Evolutionary conservation across 192 early-diverging fungal genomes (phyloP).

Genomic region (Kickxella alabastrina): DNA sequence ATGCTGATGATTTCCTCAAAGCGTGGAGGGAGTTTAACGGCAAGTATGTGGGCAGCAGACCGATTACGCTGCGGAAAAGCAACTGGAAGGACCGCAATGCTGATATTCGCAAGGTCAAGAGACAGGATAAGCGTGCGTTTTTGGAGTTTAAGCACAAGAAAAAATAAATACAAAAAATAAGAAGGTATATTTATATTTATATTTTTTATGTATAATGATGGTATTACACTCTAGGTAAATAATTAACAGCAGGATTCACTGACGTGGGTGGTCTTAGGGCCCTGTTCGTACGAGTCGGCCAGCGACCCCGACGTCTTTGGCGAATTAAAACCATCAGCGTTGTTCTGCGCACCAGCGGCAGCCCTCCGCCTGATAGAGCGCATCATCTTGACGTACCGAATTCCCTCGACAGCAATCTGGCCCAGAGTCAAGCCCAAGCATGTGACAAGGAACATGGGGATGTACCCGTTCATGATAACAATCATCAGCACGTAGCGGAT

Average conservation of each 20-base stretch:
- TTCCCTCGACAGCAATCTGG: constrained; percentile 38
- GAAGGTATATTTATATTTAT: not conserved
- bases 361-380: constrained; percentile 10
- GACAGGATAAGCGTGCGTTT: constrained; percentile 36
- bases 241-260: constrained; percentile 40
- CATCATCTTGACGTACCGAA: constrained; percentile 33
- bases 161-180: constrained; percentile 1
- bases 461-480: constrained; percentile 34
- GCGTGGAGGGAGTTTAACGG: constrained; percentile 97
- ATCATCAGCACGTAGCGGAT: constrained; percentile 50
- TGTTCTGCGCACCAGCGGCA: not conserved
- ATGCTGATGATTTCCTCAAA: constrained; percentile 85
- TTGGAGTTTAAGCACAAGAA: constrained; percentile 29
- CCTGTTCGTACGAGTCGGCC: constrained; percentile 9
- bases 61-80: constrained; percentile 91
- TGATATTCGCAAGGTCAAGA: constrained; percentile 58
- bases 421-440: constrained; percentile 44
- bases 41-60: constrained; percentile 93
- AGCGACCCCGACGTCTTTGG: constrained; percentile 11
- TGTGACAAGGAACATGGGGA: constrained; percentile 33
- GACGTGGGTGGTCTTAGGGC: constrained; percentile 21
- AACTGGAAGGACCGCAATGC: constrained; percentile 88
- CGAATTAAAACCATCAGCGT: constrained; percentile 1
- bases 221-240: too few relatives aligned
- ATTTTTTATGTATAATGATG: too few relatives aligned